phyloP scores from a whole-genome alignment of 179 eudicot genomes.

The Carnegiea gigantea region DNA sequence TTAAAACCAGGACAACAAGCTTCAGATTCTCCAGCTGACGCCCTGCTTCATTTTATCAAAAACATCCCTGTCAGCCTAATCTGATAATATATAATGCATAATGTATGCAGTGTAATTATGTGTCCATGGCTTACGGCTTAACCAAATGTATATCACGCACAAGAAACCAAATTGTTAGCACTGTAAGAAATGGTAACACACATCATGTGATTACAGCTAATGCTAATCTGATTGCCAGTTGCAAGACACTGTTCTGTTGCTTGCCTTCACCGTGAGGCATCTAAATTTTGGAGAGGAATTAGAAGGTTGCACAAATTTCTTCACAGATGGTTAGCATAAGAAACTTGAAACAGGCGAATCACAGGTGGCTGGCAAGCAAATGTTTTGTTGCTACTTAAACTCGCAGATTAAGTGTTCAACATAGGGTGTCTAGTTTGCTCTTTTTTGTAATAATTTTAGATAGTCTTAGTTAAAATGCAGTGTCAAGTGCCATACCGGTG shows the following conservation, averaged over 20 bases:
- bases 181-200: not conserved
- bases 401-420: not conserved
- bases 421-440: not conserved
- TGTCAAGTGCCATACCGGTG: too few species aligned
- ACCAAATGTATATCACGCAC: constrained; percentile 14
- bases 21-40: constrained; percentile 8
- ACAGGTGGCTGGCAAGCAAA: too few species aligned
- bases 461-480: not conserved
- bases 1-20: constrained; percentile 1
- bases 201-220: constrained; percentile 34
- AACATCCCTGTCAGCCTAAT: constrained; percentile 12
- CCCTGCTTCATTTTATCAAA: constrained; percentile 15
- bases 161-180: constrained; percentile 25
- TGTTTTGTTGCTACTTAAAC: not conserved
- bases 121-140: not conserved
- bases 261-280: too few species aligned
- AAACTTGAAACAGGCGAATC: too few species aligned
- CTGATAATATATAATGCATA: not conserved
- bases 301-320: too few species aligned
- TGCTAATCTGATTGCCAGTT: not conserved
- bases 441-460: not conserved
- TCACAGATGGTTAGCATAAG: too few species aligned
- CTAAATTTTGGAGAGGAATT: too few species aligned
- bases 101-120: not conserved
- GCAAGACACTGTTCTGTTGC: too few species aligned